Evolutionary conservation across 2,329 filamentous ascomycete species (phyloP).

Genomic region (Fusarium neocosmosporiellum): DNA sequence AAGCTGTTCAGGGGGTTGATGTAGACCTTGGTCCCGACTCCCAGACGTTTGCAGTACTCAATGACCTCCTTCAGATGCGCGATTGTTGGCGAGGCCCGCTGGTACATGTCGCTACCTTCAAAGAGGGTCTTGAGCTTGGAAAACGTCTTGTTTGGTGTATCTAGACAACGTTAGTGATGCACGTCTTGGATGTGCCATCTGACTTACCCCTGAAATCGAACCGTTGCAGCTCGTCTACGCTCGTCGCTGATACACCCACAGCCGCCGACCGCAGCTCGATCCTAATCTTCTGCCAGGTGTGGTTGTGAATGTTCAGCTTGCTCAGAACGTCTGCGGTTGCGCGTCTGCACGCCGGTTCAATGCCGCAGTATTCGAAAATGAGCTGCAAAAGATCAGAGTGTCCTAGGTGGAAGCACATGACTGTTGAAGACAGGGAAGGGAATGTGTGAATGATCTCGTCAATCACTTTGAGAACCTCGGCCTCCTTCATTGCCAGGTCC

Average conservation of each 20-base stretch:
- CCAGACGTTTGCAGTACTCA: conserved; percentile 79
- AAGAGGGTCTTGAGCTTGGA: conserved; percentile 69
- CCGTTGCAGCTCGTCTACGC: conserved; percentile 86
- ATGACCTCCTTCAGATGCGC: conserved; percentile 84
- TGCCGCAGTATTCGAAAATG: conserved; percentile 90
- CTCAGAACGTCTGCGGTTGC: conserved; percentile 85
- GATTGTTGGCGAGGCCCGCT: conserved; percentile 80
- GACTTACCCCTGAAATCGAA: conserved; percentile 87
- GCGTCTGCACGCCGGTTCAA: conserved; percentile 75
- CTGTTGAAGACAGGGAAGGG: conserved; percentile 75
- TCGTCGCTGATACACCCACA: conserved; percentile 87
- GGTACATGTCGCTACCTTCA: conserved; percentile 73
- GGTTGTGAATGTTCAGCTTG: conserved; percentile 84
- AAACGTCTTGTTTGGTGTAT: conserved; percentile 67
- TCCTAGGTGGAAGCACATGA: conserved; percentile 91
- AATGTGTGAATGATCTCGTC: conserved; percentile 90
- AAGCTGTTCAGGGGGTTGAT: conserved; percentile 87
- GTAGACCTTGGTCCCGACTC: conserved; percentile 81
- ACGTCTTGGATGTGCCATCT: background rate
- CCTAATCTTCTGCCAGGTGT: conserved; percentile 85
- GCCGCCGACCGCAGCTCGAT: conserved; percentile 83
- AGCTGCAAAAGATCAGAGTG: conserved; percentile 87
- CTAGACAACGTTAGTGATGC: conserved; percentile 48
- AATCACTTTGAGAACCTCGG: conserved; percentile 91
- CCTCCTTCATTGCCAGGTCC: conserved; percentile 89